Base-by-base conservation (phyloP, 768 basidiomycete species). In the Boletus rex-veris region DNA sequence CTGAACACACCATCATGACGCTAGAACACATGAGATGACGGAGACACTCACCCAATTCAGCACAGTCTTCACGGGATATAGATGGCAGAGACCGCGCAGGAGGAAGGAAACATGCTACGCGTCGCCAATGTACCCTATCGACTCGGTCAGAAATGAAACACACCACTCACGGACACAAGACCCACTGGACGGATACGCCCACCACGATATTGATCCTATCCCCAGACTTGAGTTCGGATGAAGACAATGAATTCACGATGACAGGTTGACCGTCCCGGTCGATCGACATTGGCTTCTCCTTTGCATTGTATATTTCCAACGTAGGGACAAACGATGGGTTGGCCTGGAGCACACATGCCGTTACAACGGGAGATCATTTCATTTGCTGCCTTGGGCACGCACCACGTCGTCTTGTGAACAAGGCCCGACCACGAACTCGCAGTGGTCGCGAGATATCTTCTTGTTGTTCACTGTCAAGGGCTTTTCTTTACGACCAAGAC, bases 401-500 rank as follows among this genome's bases (percentile, higher is more conserved):
- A 89, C 88, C 54, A 77, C 75, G 53, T 88, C 77, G 37, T 82
- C 80, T 14, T 64, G 58, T 1, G 78, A 69, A 50, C 76, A 85
- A 4, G 71, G 57, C 2, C 76, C 83, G 4, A 90, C 83, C 6
- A 71, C 69, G 51, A 91, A 79, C 45, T 75, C 68, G 45, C 80
- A 82, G 57, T 88, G 84, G 19, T 80, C 72, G 28, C 77, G 75
- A 0, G 88, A 90, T 43, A 92, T 75, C 64, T 81, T 85, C 62
- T 83, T 83, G 71, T 75, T 77, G 54, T 78, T 78, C 43, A 90
- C 70, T 5, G 75, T 28, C 2, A 91, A 70, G 0, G 74, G 73
- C 40, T 70, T 68, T 1, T 76, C 80, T 67, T 80, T 85, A 39
- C 89, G 75, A 15, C 87, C 86, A 1, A 90, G 58, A 0, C 61